Evolutionary conservation across 345 rosid species (phyloP).

Genomic region (Barbarea vulgaris): DNA sequence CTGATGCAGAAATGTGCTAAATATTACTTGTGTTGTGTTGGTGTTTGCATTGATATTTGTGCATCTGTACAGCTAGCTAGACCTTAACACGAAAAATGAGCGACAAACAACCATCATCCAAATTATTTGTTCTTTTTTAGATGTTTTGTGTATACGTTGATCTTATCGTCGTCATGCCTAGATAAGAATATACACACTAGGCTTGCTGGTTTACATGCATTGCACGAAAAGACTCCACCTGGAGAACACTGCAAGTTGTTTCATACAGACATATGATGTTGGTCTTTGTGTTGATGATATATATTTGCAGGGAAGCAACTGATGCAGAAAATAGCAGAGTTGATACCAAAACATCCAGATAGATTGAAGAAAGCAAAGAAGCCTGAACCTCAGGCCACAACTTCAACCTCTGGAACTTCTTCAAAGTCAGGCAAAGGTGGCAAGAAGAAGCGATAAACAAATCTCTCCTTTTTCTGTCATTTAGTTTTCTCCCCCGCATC

Average conservation of each 20-base stretch:
- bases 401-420: constrained; percentile 46
- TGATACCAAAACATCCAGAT: constrained; percentile 89
- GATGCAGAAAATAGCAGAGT: constrained; percentile 84
- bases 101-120: background rate
- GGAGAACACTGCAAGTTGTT: background rate
- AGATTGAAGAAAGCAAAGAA: constrained; percentile 82
- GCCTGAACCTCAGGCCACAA: constrained; percentile 65
- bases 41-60: background rate
- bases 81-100: background rate
- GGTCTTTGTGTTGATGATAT: constrained; percentile 9
- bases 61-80: constrained; percentile 6
- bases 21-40: background rate
- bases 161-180: background rate
- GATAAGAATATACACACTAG: background rate
- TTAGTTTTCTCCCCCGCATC: constrained; percentile 4
- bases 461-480: background rate
- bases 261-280: constrained; percentile 8
- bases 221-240: background rate
- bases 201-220: background rate
- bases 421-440: constrained; percentile 80
- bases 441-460: constrained; percentile 72
- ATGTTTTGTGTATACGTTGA: constrained; percentile 11
- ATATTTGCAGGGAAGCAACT: constrained; percentile 71
- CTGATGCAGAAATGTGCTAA: background rate
- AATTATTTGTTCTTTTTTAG: background rate